phyloP scores from a whole-genome alignment of 768 basidiomycete genomes.

The Dentipellis fragilis region DNA sequence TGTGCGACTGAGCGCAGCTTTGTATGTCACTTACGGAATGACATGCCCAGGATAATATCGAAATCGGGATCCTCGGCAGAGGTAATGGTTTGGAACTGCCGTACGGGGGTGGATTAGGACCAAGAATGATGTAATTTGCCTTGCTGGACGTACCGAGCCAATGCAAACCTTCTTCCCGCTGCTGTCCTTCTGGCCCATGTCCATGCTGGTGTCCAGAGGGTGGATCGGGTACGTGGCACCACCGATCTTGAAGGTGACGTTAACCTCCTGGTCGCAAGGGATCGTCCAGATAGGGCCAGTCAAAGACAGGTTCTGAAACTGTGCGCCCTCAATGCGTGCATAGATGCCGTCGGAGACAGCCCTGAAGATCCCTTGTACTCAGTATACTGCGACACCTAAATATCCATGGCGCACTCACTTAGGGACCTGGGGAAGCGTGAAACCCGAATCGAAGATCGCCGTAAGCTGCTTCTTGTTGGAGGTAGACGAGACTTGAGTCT shows the following conservation, averaged over 20 bases:
- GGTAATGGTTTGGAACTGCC: constrained; percentile 59
- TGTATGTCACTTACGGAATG: constrained; percentile 40
- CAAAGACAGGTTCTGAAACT: constrained; percentile 27
- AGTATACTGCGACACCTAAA: constrained; percentile 7
- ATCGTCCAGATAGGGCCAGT: constrained; percentile 46
- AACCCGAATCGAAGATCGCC: constrained; percentile 61
- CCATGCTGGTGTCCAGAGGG: constrained; percentile 47
- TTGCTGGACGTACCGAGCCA: constrained; percentile 31
- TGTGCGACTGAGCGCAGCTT: neutral
- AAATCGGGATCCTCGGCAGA: constrained; percentile 38
- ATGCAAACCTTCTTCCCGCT: constrained; percentile 24
- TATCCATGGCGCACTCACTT: constrained; percentile 23
- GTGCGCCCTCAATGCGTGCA: constrained; percentile 40
- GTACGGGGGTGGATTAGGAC: constrained; percentile 14
- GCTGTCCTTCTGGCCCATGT: constrained; percentile 6
- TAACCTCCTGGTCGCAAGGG: constrained; percentile 55
- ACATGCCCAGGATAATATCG: constrained; percentile 67
- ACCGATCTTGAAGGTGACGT: constrained; percentile 53
- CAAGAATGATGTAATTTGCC: neutral
- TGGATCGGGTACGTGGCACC: constrained; percentile 52
- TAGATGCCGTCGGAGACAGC: constrained; percentile 54
- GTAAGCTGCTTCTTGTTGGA: constrained; percentile 39
- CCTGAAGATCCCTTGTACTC: constrained; percentile 21
- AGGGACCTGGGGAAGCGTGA: constrained; percentile 55
- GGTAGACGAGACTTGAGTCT: constrained; percentile 32